phyloP scores from a whole-genome alignment of 2,329 filamentous ascomycete genomes.

The Bimuria novae-zelandiae region DNA sequence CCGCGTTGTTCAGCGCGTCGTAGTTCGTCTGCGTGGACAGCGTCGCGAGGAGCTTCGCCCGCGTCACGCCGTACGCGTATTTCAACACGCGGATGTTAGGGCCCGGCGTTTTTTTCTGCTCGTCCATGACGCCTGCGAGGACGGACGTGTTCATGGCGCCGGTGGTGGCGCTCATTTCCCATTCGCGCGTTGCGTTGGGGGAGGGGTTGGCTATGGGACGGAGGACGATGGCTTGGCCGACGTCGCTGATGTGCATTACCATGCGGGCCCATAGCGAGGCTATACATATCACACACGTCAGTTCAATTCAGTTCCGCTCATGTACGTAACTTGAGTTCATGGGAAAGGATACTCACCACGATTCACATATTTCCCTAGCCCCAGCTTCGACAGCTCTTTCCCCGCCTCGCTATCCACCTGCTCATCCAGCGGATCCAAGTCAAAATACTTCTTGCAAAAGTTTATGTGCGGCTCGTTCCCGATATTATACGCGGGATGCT shows the following conservation, averaged over 20 bases:
- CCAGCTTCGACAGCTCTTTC: conserved; percentile 28
- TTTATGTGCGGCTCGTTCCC: conserved; percentile 43
- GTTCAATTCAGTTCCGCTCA: too few relatives aligned
- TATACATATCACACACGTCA: neutral
- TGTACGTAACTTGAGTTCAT: too few relatives aligned
- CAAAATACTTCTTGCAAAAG: conserved; percentile 39
- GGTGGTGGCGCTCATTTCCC: conserved; percentile 20
- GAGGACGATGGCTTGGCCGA: conserved; percentile 35
- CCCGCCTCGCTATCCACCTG: conserved; percentile 29
- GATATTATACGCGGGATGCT: conserved; percentile 40
- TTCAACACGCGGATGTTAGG: conserved; percentile 32
- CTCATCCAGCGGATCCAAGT: conserved; percentile 28
- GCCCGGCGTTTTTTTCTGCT: conserved; percentile 24
- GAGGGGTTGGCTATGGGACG: conserved; percentile 15
- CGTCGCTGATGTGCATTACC: conserved; percentile 39
- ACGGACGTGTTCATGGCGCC: conserved; percentile 41
- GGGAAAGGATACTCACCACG: conserved; percentile 27
- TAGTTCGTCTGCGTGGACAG: conserved; percentile 39
- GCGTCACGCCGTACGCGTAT: conserved; percentile 40
- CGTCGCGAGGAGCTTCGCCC: conserved; percentile 37
- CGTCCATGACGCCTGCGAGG: conserved; percentile 37
- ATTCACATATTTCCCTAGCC: conserved; percentile 39
- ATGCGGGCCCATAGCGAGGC: conserved; percentile 42
- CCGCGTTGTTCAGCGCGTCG: conserved; percentile 40
- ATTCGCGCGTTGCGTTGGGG: conserved; percentile 26